A percentile compares a stretch with the other conserved stretches of the same genome.
These are phyloP conservation scores for Dictyostelium capitatum DNA, from an alignment of 78 protist species.

Conservation along the genomic window DNA sequence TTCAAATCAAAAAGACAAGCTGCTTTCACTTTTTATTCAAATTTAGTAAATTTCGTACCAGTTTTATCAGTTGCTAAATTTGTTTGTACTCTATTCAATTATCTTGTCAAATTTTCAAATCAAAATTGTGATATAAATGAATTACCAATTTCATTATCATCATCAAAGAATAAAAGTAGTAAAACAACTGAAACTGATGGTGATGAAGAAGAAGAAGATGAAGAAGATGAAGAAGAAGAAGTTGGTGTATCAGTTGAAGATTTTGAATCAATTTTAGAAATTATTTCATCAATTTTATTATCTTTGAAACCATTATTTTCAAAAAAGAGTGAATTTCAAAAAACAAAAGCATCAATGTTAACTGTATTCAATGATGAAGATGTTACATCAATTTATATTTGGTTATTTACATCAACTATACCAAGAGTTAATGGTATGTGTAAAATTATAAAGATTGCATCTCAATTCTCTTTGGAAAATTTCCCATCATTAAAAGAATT, in stretches of 20 bases:
- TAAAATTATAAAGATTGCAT: slow-evolving; percentile 18
- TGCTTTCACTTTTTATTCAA: slow-evolving; percentile 49
- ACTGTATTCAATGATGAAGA: slow-evolving; percentile 34
- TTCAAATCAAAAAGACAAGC: slow-evolving; percentile 34
- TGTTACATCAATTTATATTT: neutral
- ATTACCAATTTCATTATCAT: neutral
- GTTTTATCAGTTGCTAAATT: neutral
- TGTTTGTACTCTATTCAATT: slow-evolving; percentile 15
- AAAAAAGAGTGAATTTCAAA: slow-evolving; percentile 4
- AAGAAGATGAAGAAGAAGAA: slow-evolving; percentile 19
- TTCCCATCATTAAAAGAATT: slow-evolving; percentile 15
- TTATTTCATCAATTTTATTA: slow-evolving; percentile 9
- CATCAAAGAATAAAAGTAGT: neutral
- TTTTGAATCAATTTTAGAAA: slow-evolving; percentile 49
- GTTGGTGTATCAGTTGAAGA: slow-evolving; percentile 17
- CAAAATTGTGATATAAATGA: neutral
- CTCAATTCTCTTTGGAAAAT: slow-evolving; percentile 3
- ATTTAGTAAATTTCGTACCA: slow-evolving; percentile 37
- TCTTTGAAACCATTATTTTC: slow-evolving; percentile 24
- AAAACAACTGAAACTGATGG: neutral
- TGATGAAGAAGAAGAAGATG: slow-evolving; percentile 1
- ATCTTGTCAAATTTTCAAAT: neutral
- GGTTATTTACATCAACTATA: slow-evolving; percentile 33
- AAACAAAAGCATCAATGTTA: neutral
- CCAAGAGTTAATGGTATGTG: slow-evolving; percentile 20